Evolutionary conservation across 2,329 filamentous ascomycete genomes (phyloP).

Genomic region (Daldinia eschscholtzii): DNA sequence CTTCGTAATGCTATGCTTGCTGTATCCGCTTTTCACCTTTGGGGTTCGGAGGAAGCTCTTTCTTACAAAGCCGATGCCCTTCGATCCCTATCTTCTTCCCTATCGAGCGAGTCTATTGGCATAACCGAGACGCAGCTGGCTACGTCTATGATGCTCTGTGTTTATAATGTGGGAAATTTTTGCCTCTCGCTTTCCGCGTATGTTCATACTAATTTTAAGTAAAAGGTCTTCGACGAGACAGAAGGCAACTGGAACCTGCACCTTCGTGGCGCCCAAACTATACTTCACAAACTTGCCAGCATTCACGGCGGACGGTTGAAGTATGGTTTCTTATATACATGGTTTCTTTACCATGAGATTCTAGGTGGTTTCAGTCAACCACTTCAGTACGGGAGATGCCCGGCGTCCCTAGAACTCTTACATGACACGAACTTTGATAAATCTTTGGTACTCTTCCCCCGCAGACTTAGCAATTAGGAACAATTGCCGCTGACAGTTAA

Average conservation of each 20-base stretch:
- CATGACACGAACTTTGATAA: slow-evolving; percentile 51
- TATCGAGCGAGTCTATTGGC: slow-evolving; percentile 50
- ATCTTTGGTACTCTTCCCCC: slow-evolving; percentile 47
- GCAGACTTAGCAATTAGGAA: not conserved
- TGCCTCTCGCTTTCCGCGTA: not conserved
- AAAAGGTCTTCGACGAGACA: slow-evolving; percentile 63
- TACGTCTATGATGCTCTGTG: slow-evolving; percentile 64
- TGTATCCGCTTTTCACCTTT: slow-evolving; percentile 59
- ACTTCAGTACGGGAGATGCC: slow-evolving; percentile 45
- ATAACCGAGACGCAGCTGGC: slow-evolving; percentile 58
- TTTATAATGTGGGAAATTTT: slow-evolving; percentile 58
- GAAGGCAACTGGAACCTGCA: slow-evolving; percentile 62
- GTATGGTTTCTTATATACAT: slow-evolving; percentile 58
- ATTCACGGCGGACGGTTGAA: slow-evolving; percentile 49
- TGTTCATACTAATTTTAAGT: slow-evolving; percentile 27
- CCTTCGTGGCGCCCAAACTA: slow-evolving; percentile 58
- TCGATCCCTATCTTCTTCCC: slow-evolving; percentile 55
- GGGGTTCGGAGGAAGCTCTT: slow-evolving; percentile 56
- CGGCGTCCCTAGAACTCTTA: slow-evolving; percentile 49
- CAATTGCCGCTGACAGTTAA: slow-evolving; percentile 19
- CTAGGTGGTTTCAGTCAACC: slow-evolving; percentile 60
- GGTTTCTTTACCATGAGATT: slow-evolving; percentile 63
- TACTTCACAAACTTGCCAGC: slow-evolving; percentile 50
- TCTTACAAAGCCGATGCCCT: slow-evolving; percentile 59
- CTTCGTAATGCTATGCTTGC: slow-evolving; percentile 61